Conservation (phyloP, 305 asterid genomes). For the Fraxinus xanthoxyloides region DNA sequence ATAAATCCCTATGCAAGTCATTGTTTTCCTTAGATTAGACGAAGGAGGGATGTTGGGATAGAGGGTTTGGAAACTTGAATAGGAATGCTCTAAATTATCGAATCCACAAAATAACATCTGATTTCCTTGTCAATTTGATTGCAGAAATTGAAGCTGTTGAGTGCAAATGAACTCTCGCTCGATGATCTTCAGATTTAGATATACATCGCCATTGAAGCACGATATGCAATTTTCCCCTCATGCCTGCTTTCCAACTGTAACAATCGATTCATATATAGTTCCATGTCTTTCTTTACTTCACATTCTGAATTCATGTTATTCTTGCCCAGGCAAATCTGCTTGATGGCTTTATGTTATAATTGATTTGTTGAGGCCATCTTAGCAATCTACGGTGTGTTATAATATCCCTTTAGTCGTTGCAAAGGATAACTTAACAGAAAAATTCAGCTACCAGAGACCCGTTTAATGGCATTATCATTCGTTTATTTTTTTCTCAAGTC, state of each 20-base stretch:
- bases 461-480: not conserved
- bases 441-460: not conserved
- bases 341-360: constrained; percentile 17
- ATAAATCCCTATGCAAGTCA: not conserved
- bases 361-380: not conserved
- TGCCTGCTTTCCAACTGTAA: constrained; percentile 28
- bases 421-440: not conserved
- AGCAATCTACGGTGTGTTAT: not conserved
- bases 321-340: constrained; percentile 3
- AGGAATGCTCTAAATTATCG: not conserved
- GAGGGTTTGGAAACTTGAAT: not conserved
- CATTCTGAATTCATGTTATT: not conserved
- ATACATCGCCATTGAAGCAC: constrained; percentile 11
- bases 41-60: not conserved
- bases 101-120: not conserved
- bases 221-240: constrained; percentile 10
- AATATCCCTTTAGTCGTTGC: not conserved
- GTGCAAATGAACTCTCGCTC: constrained; percentile 35
- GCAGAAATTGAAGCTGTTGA: constrained; percentile 51
- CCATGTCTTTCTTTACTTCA: not conserved
- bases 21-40: not conserved
- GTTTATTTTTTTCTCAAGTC: not conserved
- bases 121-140: not conserved
- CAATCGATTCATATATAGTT: constrained; percentile 13
- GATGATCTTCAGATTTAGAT: constrained; percentile 44